Evolutionary conservation across 768 basidiomycete species (phyloP), one percentile per base, ranked within the genome.

Genomic region (Lepiota brunneoincarnata): DNA sequence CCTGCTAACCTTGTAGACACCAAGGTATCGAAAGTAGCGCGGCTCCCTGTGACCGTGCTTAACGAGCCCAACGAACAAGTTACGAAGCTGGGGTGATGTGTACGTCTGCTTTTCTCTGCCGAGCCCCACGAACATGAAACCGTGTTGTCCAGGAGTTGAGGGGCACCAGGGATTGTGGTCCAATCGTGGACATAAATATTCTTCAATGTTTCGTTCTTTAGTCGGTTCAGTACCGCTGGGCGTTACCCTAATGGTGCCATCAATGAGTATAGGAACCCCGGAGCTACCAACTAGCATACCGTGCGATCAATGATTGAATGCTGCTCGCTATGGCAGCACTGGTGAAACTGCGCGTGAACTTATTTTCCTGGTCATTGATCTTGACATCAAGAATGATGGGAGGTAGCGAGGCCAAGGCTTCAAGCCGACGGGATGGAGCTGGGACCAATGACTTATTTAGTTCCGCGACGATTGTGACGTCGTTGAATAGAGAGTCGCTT

Each of bases 151-250:
- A 9, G 79, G 77, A 1, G 51, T 61, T 4, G 67, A 63, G 2
- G 81, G 81, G 41, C 76, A 77, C 82, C 81, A 83, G 10, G 78
- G 77, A 53, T 82, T 82, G 45, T 76, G 74, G 44, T 76, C 73
- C 15, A 78, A 62, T 28, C 79, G 75, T 2, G 80, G 81, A 48
- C 78, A 80, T 2, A 82, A 61, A 59, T 79, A 79, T 28, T 70
- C 74, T 6, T 63, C 62, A 31, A 79, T 69, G 42, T 64, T 59
- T 23, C 57, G 61, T n/a, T 53, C 59, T 54, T 60, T 65, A n/a
- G 72, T 70, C 47, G 73, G 43, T 6, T 56, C 61, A 37, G 59
- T 67, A 52, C 61, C 68, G 45, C 58, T 64, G 50, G 44, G 48
- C 28, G 58, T 63, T 48, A 69, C 63, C 11, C 71, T 74, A 44